These are phyloP conservation scores for Cutaneotrichosporon cyanovorans DNA, from an alignment of 1,284 basidiomycete species.

Conservation along the genomic window DNA sequence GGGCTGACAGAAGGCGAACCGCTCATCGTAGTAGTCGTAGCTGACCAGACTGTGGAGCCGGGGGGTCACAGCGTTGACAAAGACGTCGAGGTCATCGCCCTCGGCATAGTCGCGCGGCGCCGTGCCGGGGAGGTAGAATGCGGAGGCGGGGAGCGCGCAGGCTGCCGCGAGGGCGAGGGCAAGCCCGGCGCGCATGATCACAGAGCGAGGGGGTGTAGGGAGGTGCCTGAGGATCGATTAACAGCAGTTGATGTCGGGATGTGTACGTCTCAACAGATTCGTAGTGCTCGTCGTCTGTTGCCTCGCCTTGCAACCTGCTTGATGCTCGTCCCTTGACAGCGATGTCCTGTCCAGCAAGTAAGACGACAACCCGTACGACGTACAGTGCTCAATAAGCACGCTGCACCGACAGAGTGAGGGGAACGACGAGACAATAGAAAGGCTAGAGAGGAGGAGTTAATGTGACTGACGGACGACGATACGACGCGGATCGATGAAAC, in stretches of 20 bases:
- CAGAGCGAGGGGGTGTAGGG: conserved; percentile 1
- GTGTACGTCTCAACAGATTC: neutral
- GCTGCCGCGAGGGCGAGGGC: conserved; percentile 5
- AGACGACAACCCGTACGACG: too few species aligned
- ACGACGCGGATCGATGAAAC: too few species aligned
- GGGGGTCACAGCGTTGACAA: conserved; percentile 74
- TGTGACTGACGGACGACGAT: too few species aligned
- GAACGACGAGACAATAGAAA: too few species aligned
- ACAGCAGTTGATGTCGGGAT: neutral
- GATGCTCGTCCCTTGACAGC: too few species aligned
- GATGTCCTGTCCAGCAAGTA: too few species aligned
- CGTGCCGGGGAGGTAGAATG: conserved; percentile 64
- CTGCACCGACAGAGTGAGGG: too few species aligned
- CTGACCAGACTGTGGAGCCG: conserved; percentile 57
- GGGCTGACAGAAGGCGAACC: conserved; percentile 82
- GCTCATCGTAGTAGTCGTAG: conserved; percentile 34
- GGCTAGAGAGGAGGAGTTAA: too few species aligned
- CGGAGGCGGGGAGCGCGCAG: conserved; percentile 37
- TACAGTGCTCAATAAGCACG: too few species aligned
- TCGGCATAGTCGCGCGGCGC: conserved; percentile 68
- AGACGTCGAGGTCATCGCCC: conserved; percentile 66
- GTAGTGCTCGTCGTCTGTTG: too few species aligned
- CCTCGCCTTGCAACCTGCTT: too few species aligned
- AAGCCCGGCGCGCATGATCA: conserved; percentile 12
- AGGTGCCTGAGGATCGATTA: neutral